Evolutionary conservation across 306 rosid genomes (phyloP), one percentile per base, ranked within the genome.

Genomic region (Prunus padus): DNA sequence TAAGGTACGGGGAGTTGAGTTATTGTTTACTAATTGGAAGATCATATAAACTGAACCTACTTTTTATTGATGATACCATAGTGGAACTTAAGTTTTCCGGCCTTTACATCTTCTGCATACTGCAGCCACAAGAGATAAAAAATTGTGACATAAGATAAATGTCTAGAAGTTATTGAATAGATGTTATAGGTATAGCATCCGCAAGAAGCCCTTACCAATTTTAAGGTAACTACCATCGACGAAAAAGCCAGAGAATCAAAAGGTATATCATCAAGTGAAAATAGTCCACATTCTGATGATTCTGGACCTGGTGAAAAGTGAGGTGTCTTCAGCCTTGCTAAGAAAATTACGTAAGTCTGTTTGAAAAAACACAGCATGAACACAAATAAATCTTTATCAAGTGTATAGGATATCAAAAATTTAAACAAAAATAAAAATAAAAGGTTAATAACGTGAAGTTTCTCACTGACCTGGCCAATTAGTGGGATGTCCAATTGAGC

Each of bases 261-360:
- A 78, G 99, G 97, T 82, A 95, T 84, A 73, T 90, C 93, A 71
- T 92, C 97, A 62, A 88, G 85, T 9, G 96, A 68, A 78, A 95
- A 95, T 75, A 95, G 92, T 78, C 65, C 81, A 80, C 96, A 92
- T 69, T 92, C 99, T 60, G 91, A 85, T 20, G 99, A 95, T 80
- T 95, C 99, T 14, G 96, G 97, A 82, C 99, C 99, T 2, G 99
- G 99, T 77, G 97, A 89, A 83, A 92, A 95, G 77, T 89, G 88
- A 69, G 89, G 91, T 60, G 84, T 84, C 89, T 90, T 92, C 89
- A 95, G 79, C 89, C 85, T 92, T 45, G 96, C 97, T 79, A 90
- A 82, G 88, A 92, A 95, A 75, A 95, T 95, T 85, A 92, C 25
- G 31, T 95, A 95, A 18, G 88, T 95, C 99, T 95, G 92, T 81